Conservation (phyloP, 1,139 yeast genomes). For the Geotrichum citri-aurantii region DNA sequence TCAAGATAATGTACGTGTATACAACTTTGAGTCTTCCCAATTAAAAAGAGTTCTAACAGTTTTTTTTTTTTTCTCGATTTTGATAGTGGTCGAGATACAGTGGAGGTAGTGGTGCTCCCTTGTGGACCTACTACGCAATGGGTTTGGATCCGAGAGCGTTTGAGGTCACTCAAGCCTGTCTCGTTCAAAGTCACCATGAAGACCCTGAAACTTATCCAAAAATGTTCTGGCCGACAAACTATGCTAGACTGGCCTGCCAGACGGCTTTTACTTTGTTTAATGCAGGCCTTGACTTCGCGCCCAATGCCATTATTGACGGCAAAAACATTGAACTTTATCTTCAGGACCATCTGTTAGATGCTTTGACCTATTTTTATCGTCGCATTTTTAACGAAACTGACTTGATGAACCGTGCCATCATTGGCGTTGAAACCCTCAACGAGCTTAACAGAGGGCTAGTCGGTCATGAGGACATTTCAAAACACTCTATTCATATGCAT, state of each 20-base stretch:
- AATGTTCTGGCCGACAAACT: conserved; percentile 94
- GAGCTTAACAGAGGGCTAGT: conserved; percentile 50
- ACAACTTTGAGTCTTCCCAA: background rate
- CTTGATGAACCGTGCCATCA: conserved; percentile 46
- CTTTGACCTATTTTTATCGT: conserved; percentile 50
- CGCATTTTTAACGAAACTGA: conserved; percentile 49
- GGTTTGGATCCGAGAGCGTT: conserved; percentile 78
- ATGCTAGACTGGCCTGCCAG: conserved; percentile 65
- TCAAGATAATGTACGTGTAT: conserved; percentile 58
- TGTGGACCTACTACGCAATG: conserved; percentile 95
- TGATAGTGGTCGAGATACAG: conserved; percentile 73
- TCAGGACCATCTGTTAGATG: conserved; percentile 53
- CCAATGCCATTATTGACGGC: conserved; percentile 59
- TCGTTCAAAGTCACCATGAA: conserved; percentile 51
- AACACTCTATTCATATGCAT: conserved; percentile 30
- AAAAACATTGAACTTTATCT: conserved; percentile 68
- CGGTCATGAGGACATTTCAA: conserved; percentile 30
- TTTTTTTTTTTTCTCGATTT: background rate
- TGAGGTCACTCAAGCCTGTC: conserved; percentile 62
- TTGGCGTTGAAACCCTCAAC: conserved; percentile 77
- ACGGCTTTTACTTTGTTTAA: conserved; percentile 85
- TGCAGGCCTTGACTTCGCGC: conserved; percentile 67
- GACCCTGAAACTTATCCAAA: conserved; percentile 55
- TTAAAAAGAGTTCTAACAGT: background rate
- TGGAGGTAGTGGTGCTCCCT: conserved; percentile 96